Base-by-base conservation (phyloP, 2,329 filamentous ascomycete genomes). In the Colletotrichum tropicale region DNA sequence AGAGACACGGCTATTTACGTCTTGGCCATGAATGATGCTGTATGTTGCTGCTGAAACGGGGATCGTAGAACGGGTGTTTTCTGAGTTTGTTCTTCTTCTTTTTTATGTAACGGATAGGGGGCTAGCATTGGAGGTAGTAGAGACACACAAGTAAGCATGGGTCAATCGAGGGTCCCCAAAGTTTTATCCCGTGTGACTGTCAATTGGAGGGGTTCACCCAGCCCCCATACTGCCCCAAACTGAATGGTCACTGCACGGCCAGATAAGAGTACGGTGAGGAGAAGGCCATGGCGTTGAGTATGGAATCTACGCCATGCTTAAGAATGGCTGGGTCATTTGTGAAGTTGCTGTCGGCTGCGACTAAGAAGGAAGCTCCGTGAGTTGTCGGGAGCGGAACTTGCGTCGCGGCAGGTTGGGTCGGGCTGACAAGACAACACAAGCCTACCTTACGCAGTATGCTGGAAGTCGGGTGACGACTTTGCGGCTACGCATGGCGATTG, bases 281-380 rank as follows among this genome's bases (percentile, higher is more conserved):
- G 43, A 21, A 52, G n/a, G 43, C 24, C n/a, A 30, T 58, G 55
- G 13, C 2, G 55, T 21, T 58, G 55, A 48, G 9, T 13, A 52
- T 13, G n/a, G 6, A 21, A 21, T 52, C n/a, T 13, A 52, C 43
- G 43, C n/a, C 43, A 12, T 52, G 43, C 10, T 52, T 13, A 24
- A 21, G 43, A 52, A 52, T 13, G 10, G 43, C 43, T 52, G 43
- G 43, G n/a, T 52, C n/a, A 52, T 62, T n/a, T 32, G 30, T 32
- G 30, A 30, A 30, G n/a, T n/a, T 36, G 28, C n/a, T 18, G 38
- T 58, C 65, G 70, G 74, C 48, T 6, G 32, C 34, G 58, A 76
- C 74, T n/a, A 76, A 73, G 65, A 70, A 36, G 70, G 64, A 56
- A 74, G 34, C 70, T 76, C 74, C 74, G 70, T 69, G 32, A 16